phyloP scores from a whole-genome alignment of 23 red algal genomes.

The Chondrus crispus region DNA sequence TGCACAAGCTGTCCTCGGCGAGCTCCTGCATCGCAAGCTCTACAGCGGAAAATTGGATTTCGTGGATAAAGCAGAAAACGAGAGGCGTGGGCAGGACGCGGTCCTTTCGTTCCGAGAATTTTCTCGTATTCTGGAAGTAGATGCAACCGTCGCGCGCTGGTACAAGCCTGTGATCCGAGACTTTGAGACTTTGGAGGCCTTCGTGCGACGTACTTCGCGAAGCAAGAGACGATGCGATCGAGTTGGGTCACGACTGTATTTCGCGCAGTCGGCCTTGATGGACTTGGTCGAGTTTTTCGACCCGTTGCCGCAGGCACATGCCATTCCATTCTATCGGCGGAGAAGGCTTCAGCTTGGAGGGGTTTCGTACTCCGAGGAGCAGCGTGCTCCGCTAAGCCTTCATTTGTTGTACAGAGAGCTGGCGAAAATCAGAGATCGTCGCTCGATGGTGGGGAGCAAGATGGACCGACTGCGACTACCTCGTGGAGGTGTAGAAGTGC shows the following conservation, averaged over 20 bases:
- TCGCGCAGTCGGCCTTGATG: slow-evolving; percentile 46
- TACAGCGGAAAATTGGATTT: slow-evolving; percentile 52
- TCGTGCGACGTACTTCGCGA: not conserved
- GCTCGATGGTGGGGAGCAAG: not conserved
- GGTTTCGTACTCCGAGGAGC: slow-evolving; percentile 15
- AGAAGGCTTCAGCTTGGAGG: slow-evolving; percentile 50
- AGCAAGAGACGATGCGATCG: not conserved
- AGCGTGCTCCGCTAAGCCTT: slow-evolving; percentile 33
- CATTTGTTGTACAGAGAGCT: slow-evolving; percentile 51
- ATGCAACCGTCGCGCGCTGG: slow-evolving; percentile 34
- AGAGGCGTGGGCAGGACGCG: not conserved
- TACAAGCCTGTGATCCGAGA: slow-evolving; percentile 33
- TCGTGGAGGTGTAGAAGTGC: slow-evolving; percentile 7
- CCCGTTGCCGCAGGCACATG: slow-evolving; percentile 44
- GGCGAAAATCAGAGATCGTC: slow-evolving; percentile 51
- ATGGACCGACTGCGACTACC: slow-evolving; percentile 1
- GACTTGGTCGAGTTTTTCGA: slow-evolving; percentile 78
- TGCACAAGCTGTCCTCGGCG: slow-evolving; percentile 51
- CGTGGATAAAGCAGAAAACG: not conserved
- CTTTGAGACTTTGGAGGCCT: slow-evolving; percentile 32
- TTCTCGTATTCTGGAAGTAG: slow-evolving; percentile 21
- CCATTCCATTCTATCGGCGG: slow-evolving; percentile 47
- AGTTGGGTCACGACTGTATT: slow-evolving; percentile 36
- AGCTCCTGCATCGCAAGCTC: slow-evolving; percentile 39
- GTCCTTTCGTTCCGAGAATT: slow-evolving; percentile 66